Conservation (phyloP, 2,329 filamentous ascomycete species). For the Pseudogymnoascus sp. region DNA sequence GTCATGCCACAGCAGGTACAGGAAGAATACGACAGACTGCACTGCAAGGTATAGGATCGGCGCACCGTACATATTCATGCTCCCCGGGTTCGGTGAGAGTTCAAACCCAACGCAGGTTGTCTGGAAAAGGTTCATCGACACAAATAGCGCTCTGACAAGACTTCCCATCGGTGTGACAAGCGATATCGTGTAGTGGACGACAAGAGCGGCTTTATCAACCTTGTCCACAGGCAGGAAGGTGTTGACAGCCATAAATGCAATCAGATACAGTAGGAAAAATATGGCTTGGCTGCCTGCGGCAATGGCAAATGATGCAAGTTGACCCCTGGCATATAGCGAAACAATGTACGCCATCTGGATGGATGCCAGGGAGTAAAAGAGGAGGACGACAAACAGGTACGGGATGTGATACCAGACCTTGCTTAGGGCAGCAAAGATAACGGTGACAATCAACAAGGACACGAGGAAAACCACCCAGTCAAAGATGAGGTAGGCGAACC, state of each 20-base stretch:
- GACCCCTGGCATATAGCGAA: conserved; percentile 71
- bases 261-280: conserved; percentile 64
- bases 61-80: conserved; percentile 69
- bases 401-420: conserved; percentile 69
- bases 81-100: conserved; percentile 63
- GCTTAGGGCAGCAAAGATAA: conserved; percentile 58
- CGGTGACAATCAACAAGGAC: conserved; percentile 58
- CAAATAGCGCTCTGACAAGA: conserved; percentile 65
- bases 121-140: conserved; percentile 78
- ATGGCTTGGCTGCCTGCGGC: conserved; percentile 70
- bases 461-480: conserved; percentile 70
- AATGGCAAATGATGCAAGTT: conserved; percentile 79
- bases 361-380: conserved; percentile 73
- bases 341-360: conserved; percentile 73
- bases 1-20: conserved; percentile 72
- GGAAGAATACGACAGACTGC: conserved; percentile 66
- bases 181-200: conserved; percentile 70
- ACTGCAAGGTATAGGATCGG: conserved; percentile 77
- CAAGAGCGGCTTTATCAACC: conserved; percentile 59
- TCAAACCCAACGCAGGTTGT: conserved; percentile 61
- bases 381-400: conserved; percentile 75
- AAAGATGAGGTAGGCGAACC: conserved; percentile 75
- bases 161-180: conserved; percentile 71
- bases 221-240: conserved; percentile 66
- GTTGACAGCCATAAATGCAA: conserved; percentile 64